Evolutionary conservation across 257 asterid genomes (phyloP), one percentile per base, ranked within the genome.

Genomic region (Solanum chmielewskii): DNA sequence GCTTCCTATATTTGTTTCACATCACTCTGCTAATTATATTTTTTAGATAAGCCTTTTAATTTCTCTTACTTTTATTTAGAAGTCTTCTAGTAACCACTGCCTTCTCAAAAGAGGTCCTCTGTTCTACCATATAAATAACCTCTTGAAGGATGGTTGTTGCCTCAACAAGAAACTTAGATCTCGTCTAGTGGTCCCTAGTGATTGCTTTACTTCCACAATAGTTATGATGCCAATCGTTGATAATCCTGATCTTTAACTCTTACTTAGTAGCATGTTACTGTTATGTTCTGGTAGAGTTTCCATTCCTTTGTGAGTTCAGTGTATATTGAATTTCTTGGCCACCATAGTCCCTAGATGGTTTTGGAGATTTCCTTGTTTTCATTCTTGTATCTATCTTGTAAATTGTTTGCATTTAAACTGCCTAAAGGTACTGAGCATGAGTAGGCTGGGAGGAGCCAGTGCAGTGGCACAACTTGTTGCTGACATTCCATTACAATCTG

Each of bases 391-490:
- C 66, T 10, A 45, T 80, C 7, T 9, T 27, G 3, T 49, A 5
- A 49, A 29, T 18, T 11, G 59, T 80, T 47, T 80, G 42, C 66
- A 15, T 47, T 80, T 10, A 37, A 68, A 39, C 85, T 86, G 85
- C 76, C 37, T 86, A 16, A 85, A 95, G 98, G 97, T 94, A 44
- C 88, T 94, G 89, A 95, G 98, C 95, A 95, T 95, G 97, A 94
- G 98, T 87, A 91, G 98, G 93, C 94, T 93, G 31, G 98, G 98
- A 47, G 98, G 94, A 39, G 98, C 98, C 88, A 94, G 98, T 90
- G 98, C 98, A 33, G 98, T 92, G 85, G 98, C 98, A 82, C 98
- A 93, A 88, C 97, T 95, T 86, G 96, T 94, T 85, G 93, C 98
- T 16, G 98, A 94, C 90, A 92, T 95, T 88, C 98, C 98, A 12